Evolutionary conservation across 169 alveolate genomes (phyloP), one percentile per base, ranked within the genome.

Genomic region (Plasmodium ovale): DNA sequence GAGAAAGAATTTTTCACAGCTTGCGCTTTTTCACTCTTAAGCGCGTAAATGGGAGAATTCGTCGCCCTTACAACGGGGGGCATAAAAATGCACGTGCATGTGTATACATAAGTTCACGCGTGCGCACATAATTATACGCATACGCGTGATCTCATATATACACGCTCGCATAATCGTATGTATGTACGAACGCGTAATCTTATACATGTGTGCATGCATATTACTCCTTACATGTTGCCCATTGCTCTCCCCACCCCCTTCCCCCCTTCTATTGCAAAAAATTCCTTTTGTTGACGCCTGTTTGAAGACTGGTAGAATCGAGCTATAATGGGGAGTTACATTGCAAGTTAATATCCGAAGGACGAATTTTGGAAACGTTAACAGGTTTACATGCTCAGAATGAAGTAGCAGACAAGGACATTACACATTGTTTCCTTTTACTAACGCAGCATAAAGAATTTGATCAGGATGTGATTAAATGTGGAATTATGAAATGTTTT

Each of bases 401-500:
- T 21, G 88, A 73, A 3, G 2, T 27, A 39, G 33, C 33, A 16
- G 72, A 73, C 9, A 53, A 59, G 47, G 39, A 59, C 16, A 73
- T 73, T 21, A 73, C 59, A 3, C 29, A 73, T 35, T 25, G 72
- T 59, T 73, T 59, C 14, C 54, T 73, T 73, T 59, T 73, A 73
- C 27, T 73, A 58, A 35, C 67, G 4, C 59, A 53, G 27, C 39
- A 51, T 64, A 82, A 65, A 65, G 82, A 82, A 82, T 54, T 82
- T 51, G 82, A 65, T 35, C 49, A 59, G 31, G 70, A 64, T 9
- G 51, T 82, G 7, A 64, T 49, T 49, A 37, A 65, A 23, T 82
- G 90, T 69, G 71, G 59, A 23, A 82, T 82, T 2, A 3, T 82
- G 25, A 67, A 82, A 19, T 29, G 29, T 29, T 53, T 82, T 64